phyloP scores from a whole-genome alignment of 805 yeast species.

The Kazachstania kunashirensis region DNA sequence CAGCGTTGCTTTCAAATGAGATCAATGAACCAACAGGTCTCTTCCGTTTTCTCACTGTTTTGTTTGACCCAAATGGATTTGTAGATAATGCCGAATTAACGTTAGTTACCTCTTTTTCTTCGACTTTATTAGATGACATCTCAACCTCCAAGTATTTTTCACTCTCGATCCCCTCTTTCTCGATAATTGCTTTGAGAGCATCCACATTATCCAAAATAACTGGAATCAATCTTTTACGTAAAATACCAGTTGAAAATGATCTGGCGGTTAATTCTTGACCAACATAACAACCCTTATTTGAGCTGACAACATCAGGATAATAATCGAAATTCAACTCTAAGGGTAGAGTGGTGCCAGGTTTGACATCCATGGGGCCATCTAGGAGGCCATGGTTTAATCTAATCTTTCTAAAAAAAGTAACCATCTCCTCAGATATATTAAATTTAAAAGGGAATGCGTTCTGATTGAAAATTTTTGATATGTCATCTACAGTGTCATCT shows the following conservation, averaged over 20 bases:
- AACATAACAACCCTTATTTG: conserved; percentile 89
- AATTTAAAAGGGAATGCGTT: conserved; percentile 23
- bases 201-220: conserved; percentile 29
- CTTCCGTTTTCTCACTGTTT: conserved; percentile 24
- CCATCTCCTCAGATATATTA: conserved; percentile 6
- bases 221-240: conserved; percentile 79
- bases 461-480: conserved; percentile 22
- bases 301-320: conserved; percentile 64
- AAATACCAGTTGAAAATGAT: conserved; percentile 70
- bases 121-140: conserved; percentile 5
- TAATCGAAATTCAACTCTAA: conserved; percentile 73
- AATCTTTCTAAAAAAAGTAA: conserved; percentile 33
- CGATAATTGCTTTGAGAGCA: background rate
- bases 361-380: conserved; percentile 43
- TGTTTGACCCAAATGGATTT: conserved; percentile 35
- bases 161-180: background rate
- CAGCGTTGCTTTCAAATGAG: conserved; percentile 46
- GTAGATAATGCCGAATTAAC: conserved; percentile 1
- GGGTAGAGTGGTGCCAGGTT: conserved; percentile 53
- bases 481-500: conserved; percentile 15
- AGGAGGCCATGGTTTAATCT: conserved; percentile 42
- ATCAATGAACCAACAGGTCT: conserved; percentile 55
- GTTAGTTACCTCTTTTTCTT: too few species aligned
- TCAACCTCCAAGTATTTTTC: conserved; percentile 9
- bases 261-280: conserved; percentile 95